phyloP scores from a whole-genome alignment of 345 rosid genomes.

The Cochlearia excelsa region DNA sequence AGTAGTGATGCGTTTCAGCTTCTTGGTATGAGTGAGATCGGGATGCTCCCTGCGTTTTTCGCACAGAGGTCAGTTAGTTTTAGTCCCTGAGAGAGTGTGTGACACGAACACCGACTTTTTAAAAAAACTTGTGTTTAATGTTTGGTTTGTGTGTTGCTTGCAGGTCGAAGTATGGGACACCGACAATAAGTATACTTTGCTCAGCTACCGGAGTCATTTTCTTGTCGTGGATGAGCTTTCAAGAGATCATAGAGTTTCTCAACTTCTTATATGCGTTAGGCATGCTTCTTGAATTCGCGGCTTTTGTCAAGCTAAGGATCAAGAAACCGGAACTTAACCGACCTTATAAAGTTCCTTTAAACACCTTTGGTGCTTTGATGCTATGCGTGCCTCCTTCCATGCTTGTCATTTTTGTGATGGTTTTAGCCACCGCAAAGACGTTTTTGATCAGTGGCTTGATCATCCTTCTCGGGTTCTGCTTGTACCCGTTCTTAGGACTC shows the following conservation, averaged over 20 bases:
- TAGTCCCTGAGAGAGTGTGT: conserved; percentile 1
- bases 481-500: conserved; percentile 50
- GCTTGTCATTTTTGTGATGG: conserved; percentile 78
- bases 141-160: conserved; percentile 22
- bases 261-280: conserved; percentile 81
- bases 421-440: conserved; percentile 62
- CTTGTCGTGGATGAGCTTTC: conserved; percentile 91
- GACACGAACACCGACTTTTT: not conserved
- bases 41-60: conserved; percentile 83
- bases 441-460: conserved; percentile 58
- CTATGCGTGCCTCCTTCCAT: conserved; percentile 70
- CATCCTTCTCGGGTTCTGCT: conserved; percentile 50
- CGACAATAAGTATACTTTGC: conserved; percentile 76
- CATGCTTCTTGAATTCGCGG: conserved; percentile 88
- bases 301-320: conserved; percentile 68
- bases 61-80: conserved; percentile 49
- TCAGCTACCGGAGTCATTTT: conserved; percentile 85
- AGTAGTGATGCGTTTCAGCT: conserved; percentile 89
- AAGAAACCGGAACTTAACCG: conserved; percentile 72
- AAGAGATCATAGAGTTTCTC: conserved; percentile 85
- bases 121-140: conserved; percentile 7
- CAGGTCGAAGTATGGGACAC: conserved; percentile 87
- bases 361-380: conserved; percentile 57
- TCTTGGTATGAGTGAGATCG: conserved; percentile 91
- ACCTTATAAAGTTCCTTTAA: conserved; percentile 70